These are phyloP conservation scores for Carpinus viminea DNA, from an alignment of 306 rosid genomes.

Conservation along the genomic window DNA sequence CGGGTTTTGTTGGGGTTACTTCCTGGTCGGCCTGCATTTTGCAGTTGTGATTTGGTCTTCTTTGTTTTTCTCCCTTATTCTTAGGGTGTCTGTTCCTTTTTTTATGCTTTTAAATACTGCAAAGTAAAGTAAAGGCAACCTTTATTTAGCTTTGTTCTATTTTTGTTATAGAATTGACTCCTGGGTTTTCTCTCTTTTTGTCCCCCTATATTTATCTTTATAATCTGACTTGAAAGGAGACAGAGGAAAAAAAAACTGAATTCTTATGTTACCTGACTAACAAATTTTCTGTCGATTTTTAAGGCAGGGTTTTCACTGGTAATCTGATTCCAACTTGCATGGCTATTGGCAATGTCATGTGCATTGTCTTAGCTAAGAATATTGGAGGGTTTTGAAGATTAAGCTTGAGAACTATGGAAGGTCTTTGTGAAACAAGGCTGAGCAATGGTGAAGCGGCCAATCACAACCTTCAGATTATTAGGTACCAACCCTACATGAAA, in stretches of 20 bases:
- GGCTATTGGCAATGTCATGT: slow-evolving; percentile 20
- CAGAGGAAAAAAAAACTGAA: neutral
- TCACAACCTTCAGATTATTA: slow-evolving; percentile 51
- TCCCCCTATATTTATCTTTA: neutral
- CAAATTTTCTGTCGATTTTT: slow-evolving; percentile 27
- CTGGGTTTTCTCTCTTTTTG: neutral
- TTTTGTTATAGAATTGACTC: slow-evolving; percentile 18
- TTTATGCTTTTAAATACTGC: neutral
- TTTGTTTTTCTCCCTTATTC: slow-evolving; percentile 1
- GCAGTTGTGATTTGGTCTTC: slow-evolving; percentile 23
- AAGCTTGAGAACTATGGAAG: slow-evolving; percentile 50
- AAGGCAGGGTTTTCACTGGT: slow-evolving; percentile 38
- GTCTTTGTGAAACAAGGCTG: slow-evolving; percentile 34
- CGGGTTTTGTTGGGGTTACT: neutral
- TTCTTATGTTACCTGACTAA: slow-evolving; percentile 15
- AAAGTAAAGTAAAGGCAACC: neutral
- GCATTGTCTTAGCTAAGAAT: slow-evolving; percentile 22
- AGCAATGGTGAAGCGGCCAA: slow-evolving; percentile 47
- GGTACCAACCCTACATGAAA: slow-evolving; percentile 57
- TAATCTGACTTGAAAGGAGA: neutral
- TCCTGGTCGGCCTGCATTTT: slow-evolving; percentile 11
- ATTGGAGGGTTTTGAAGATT: slow-evolving; percentile 40
- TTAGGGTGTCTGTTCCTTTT: slow-evolving; percentile 25
- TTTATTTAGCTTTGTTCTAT: slow-evolving; percentile 11
- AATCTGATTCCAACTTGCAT: slow-evolving; percentile 34